Conservation (phyloP, 306 rosid genomes). For the Corylus heterophylla region DNA sequence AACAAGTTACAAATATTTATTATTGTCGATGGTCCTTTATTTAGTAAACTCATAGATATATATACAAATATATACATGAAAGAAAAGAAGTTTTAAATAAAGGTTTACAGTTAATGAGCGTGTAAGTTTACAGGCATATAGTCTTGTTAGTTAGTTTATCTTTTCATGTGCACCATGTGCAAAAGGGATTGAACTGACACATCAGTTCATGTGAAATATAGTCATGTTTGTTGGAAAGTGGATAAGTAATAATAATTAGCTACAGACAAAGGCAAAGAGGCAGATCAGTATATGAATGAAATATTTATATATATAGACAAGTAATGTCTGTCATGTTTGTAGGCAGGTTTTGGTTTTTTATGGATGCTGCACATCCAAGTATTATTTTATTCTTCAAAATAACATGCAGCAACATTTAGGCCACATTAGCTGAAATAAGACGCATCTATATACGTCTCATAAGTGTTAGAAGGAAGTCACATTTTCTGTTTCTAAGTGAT, state of each 20-base stretch:
- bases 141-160: neutral
- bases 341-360: neutral
- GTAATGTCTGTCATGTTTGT: neutral
- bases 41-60: neutral
- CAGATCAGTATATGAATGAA: neutral
- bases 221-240: slow-evolving; percentile 15
- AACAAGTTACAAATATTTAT: neutral
- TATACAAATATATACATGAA: neutral
- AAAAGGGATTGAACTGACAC: neutral
- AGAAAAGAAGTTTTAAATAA: neutral
- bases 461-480: neutral
- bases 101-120: neutral
- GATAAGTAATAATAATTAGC: slow-evolving; percentile 10
- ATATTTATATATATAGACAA: neutral
- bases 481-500: neutral
- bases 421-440: slow-evolving; percentile 16
- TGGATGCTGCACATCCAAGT: neutral
- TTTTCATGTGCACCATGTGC: slow-evolving; percentile 38
- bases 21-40: neutral
- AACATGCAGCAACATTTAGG: neutral
- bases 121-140: neutral
- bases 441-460: neutral
- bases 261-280: slow-evolving; percentile 30
- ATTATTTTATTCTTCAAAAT: neutral
- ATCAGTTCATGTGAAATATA: slow-evolving; percentile 18